phyloP scores from a whole-genome alignment of 139 green algal genomes.

The Chlamydomonas sp. region DNA sequence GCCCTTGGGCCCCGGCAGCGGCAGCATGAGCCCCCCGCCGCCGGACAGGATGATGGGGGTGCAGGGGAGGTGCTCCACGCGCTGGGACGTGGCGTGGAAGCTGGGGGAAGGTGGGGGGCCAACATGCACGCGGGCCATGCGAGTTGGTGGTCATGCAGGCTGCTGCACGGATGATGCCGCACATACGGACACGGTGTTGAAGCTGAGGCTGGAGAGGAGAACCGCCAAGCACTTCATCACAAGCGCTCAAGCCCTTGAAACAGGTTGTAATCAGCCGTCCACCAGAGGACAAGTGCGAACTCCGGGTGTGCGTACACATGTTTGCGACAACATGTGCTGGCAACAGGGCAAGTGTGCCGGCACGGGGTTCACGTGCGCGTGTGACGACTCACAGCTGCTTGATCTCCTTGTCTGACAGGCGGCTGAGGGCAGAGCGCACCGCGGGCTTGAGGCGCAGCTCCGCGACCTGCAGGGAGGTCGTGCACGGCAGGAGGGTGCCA shows the following conservation, averaged over 20 bases:
- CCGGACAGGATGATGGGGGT: slow-evolving; percentile 15
- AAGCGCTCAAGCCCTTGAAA: too few relatives aligned
- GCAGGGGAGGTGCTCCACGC: slow-evolving; percentile 40
- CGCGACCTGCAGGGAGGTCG: slow-evolving; percentile 3
- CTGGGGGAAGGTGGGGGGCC: background rate
- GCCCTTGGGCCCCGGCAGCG: slow-evolving; percentile 34
- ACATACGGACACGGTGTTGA: background rate
- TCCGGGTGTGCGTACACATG: too few relatives aligned
- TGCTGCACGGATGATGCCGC: background rate
- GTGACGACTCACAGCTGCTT: slow-evolving; percentile 18
- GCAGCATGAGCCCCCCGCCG: slow-evolving; percentile 26
- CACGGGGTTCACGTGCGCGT: too few relatives aligned
- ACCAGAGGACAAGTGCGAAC: too few relatives aligned
- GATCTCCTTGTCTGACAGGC: slow-evolving; percentile 27
- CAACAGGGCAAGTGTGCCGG: too few relatives aligned
- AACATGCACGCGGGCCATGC: too few relatives aligned
- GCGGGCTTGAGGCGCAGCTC: slow-evolving; percentile 21
- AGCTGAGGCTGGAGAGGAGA: background rate
- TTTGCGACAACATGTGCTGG: too few relatives aligned
- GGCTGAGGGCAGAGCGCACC: slow-evolving; percentile 29
- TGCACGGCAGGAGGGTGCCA: too few relatives aligned
- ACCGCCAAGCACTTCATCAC: background rate
- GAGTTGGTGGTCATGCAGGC: too few relatives aligned
- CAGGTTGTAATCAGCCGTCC: too few relatives aligned
- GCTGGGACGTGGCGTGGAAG: slow-evolving; percentile 18